Conservation (phyloP, 2,329 filamentous ascomycete genomes). For the Colletotrichum graminicola region DNA sequence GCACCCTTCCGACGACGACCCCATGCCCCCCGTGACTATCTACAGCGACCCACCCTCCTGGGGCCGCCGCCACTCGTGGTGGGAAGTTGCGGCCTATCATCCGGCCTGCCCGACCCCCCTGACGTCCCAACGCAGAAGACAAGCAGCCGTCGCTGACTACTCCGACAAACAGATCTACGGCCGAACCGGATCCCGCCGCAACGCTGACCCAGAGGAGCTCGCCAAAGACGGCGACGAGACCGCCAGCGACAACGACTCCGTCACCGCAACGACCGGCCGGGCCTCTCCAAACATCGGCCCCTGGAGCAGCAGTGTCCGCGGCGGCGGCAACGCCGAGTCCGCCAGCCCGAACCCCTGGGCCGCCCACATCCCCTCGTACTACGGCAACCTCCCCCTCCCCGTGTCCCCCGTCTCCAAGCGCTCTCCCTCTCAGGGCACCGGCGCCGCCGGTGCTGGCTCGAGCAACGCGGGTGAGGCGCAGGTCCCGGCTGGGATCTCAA, state of each 20-base stretch:
- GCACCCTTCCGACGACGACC: neutral
- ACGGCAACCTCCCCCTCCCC: slow-evolving; percentile 11
- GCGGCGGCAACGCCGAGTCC: neutral
- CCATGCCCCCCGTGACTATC: slow-evolving; percentile 2
- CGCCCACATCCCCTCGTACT: slow-evolving; percentile 29
- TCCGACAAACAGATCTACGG: slow-evolving; percentile 25
- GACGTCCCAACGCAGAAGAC: neutral
- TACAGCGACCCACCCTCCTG: slow-evolving; percentile 14
- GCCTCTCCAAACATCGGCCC: neutral
- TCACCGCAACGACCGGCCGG: neutral
- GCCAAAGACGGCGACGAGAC: neutral
- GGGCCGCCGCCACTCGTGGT: slow-evolving; percentile 31
- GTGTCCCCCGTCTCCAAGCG: neutral
- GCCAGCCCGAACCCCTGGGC: slow-evolving; percentile 13
- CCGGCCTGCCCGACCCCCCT: slow-evolving; percentile 1
- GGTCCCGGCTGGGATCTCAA: neutral
- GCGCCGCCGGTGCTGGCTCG: neutral
- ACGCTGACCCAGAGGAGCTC: slow-evolving; percentile 4
- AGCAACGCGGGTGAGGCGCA: neutral
- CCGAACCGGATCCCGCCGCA: slow-evolving; percentile 16
- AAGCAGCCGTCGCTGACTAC: neutral
- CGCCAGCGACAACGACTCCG: neutral
- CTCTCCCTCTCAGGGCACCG: neutral
- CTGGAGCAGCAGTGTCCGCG: neutral
- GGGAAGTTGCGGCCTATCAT: slow-evolving; percentile 10